phyloP scores from a whole-genome alignment of 768 basidiomycete species.

The Calocybe indica region DNA sequence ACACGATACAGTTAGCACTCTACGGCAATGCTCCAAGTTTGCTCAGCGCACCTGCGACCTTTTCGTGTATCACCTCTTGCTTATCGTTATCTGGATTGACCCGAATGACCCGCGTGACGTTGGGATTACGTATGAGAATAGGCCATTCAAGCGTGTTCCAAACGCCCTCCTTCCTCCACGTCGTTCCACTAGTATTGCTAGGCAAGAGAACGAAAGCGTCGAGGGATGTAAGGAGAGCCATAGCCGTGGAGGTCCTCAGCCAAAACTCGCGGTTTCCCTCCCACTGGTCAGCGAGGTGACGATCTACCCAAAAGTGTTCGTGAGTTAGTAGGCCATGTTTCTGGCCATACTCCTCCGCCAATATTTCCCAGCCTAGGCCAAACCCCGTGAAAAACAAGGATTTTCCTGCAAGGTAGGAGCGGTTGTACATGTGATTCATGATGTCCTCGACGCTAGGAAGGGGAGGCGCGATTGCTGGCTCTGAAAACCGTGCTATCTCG shows the following conservation, averaged over 20 bases:
- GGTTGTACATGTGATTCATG: not conserved
- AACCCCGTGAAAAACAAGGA: not conserved
- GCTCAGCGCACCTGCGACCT: not conserved
- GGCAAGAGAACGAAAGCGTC: not conserved
- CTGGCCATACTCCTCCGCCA: not conserved
- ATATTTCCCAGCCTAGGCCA: not conserved
- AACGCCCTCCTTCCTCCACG: not conserved
- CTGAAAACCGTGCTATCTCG: too few relatives aligned
- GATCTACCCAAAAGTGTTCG: not conserved
- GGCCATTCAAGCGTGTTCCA: not conserved
- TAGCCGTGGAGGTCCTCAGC: not conserved
- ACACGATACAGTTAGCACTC: too few relatives aligned
- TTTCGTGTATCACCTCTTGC: not conserved
- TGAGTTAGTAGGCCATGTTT: not conserved
- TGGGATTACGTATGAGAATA: not conserved
- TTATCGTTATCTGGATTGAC: not conserved
- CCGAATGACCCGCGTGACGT: not conserved
- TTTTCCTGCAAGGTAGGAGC: not conserved
- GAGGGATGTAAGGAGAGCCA: not conserved
- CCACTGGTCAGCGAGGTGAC: not conserved
- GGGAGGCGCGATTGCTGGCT: not conserved
- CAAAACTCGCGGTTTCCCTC: not conserved
- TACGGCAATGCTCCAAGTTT: not conserved
- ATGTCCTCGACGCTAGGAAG: not conserved
- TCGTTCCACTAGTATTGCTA: not conserved